Percentiles rank a stretch among this genome's conserved stretches.
Conservation (phyloP, 768 basidiomycete genomes). For the Rhodotorula diobovata region DNA sequence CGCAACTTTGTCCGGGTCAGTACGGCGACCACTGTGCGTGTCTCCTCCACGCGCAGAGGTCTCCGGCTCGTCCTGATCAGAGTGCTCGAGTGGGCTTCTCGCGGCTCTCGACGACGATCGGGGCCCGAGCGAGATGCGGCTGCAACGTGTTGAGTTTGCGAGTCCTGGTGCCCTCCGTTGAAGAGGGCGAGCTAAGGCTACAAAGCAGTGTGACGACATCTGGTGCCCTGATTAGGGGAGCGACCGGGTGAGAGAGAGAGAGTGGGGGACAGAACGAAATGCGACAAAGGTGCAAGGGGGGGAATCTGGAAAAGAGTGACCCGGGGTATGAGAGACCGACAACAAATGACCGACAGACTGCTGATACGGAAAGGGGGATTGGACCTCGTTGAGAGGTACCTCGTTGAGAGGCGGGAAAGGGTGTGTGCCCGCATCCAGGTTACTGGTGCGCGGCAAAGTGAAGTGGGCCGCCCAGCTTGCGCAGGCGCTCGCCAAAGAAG, state of each 20-base stretch:
- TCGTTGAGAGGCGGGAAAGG: constrained; percentile 12
- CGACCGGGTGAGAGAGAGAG: not conserved
- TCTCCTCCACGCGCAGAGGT: too few relatives aligned
- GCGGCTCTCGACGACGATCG: not conserved
- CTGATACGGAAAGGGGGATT: not conserved
- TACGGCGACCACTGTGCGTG: too few relatives aligned
- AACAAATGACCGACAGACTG: constrained; percentile 2
- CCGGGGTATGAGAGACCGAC: not conserved
- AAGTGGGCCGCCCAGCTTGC: constrained; percentile 32
- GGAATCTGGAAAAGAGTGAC: too few relatives aligned
- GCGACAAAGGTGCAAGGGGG: too few relatives aligned
- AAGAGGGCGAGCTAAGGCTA: constrained; percentile 14
- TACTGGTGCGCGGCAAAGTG: constrained; percentile 28
- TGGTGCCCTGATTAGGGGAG: not conserved
- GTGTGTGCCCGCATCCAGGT: too few relatives aligned
- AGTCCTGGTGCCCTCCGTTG: constrained; percentile 19
- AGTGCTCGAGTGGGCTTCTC: too few relatives aligned
- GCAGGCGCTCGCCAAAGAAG: constrained; percentile 26
- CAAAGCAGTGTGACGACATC: not conserved
- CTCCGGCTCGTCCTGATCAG: too few relatives aligned
- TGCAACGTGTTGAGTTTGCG: constrained; percentile 14
- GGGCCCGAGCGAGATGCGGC: not conserved
- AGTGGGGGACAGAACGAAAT: not conserved
- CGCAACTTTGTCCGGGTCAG: too few relatives aligned
- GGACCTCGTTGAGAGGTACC: constrained; percentile 15